These are phyloP conservation scores for Saccharomyces hybrid DNA, from an alignment of 1,139 yeast species.

Conservation along the genomic window DNA sequence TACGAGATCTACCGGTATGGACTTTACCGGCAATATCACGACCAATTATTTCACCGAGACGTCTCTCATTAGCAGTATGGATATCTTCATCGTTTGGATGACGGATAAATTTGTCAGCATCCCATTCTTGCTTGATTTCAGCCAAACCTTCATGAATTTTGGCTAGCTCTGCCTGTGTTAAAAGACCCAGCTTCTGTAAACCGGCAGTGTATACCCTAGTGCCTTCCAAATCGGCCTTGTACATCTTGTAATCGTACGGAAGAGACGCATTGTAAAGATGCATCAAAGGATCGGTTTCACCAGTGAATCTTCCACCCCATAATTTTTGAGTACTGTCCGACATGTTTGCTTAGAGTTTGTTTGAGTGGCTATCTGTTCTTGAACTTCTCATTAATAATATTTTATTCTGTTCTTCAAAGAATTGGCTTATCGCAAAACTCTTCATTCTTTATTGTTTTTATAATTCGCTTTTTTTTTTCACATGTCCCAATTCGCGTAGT, in stretches of 20 bases:
- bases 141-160: slow-evolving; percentile 80
- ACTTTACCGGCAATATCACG: slow-evolving; percentile 91
- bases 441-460: not conserved
- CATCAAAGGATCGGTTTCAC: slow-evolving; percentile 95
- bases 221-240: slow-evolving; percentile 86
- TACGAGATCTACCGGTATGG: slow-evolving; percentile 96
- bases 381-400: not conserved
- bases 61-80: slow-evolving; percentile 97
- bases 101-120: slow-evolving; percentile 59
- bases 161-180: slow-evolving; percentile 60
- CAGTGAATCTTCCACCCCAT: slow-evolving; percentile 99
- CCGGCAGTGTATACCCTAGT: slow-evolving; percentile 91
- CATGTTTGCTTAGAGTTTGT: slow-evolving; percentile 16
- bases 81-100: slow-evolving; percentile 95
- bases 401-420: not conserved
- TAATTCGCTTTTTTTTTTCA: not conserved
- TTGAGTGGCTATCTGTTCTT: not conserved
- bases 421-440: not conserved
- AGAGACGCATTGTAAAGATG: slow-evolving; percentile 92
- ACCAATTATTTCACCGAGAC: slow-evolving; percentile 93
- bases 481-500: not conserved
- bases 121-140: slow-evolving; percentile 75
- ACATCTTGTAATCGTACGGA: slow-evolving; percentile 94
- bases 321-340: slow-evolving; percentile 44
- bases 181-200: slow-evolving; percentile 64